Evolutionary conservation across 176 grass and related monocot species (phyloP).

Genomic region (Bromus sterilis): DNA sequence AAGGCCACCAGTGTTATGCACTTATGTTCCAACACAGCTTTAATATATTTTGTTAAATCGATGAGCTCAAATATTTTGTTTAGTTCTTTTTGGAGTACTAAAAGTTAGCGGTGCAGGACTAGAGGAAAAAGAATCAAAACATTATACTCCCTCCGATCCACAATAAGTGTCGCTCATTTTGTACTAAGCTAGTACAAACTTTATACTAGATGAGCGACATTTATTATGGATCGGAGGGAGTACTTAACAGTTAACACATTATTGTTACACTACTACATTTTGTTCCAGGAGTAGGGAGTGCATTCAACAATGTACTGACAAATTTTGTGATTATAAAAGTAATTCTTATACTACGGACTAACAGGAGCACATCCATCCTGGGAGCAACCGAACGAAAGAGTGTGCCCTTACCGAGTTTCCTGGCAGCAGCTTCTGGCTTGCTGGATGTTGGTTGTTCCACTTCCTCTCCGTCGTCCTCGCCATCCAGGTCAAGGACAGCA

Average conservation of each 20-base stretch:
- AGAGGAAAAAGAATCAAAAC: neutral
- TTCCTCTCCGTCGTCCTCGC: constrained; percentile 44
- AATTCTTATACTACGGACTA: neutral
- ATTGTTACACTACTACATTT: neutral
- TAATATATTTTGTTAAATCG: neutral
- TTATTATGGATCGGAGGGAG: too few relatives aligned
- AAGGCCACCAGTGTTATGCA: neutral
- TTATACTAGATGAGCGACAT: too few relatives aligned
- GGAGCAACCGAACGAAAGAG: neutral
- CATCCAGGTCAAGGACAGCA: constrained; percentile 47
- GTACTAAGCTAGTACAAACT: too few relatives aligned
- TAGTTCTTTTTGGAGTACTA: neutral
- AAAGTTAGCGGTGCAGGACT: neutral
- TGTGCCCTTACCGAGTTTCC: constrained; percentile 8
- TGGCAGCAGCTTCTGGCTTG: neutral
- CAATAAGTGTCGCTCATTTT: too few relatives aligned
- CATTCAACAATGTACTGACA: neutral
- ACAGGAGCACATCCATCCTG: neutral
- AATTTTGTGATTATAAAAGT: neutral
- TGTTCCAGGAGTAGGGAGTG: neutral
- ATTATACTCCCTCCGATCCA: too few relatives aligned
- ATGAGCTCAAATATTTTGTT: neutral
- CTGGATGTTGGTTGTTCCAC: neutral
- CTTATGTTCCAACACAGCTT: neutral
- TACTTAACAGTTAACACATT: too few relatives aligned